Evolutionary conservation across 1,284 basidiomycete species (phyloP), one percentile per base, ranked within the genome.

Genomic region (Ustilago crameri): DNA sequence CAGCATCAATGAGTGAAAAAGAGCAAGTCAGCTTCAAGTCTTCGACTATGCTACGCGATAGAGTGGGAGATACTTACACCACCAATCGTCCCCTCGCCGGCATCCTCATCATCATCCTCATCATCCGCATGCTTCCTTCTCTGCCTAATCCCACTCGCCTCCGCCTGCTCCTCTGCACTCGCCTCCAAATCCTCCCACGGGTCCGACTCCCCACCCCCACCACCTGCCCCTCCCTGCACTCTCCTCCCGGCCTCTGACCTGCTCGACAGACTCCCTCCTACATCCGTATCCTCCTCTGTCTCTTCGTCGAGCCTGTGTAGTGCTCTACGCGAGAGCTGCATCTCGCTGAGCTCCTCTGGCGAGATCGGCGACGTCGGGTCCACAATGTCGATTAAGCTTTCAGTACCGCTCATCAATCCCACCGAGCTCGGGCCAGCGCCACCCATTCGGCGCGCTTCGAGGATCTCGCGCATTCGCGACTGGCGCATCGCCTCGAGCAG

Each of bases 231-330:
- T 41, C 8, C 49, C 49, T 18, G 22, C 40, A 15, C 44, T 26
- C 14, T 23, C 27, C 15, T 10, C 24, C 15, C 41, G 45, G 27
- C 32, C 17, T 46, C 41, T 15, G 51, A 12, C 22, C 56, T 10
- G 38, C 57, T 59, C 17, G 42, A 34, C 26, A 56, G 40, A n/a
- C 63, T 24, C 14, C 45, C 44, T 2, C 49, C 68, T 0, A 75
- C 63, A 22, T 80, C 78, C 9, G 78, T 80, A 38, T 80, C 78
- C 34, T 80, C 78, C 47, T 80, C 78, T 12, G 78, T 80, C 60
- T 80, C 78, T 43, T 80, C 78, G 40, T 80, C 78, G 18, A 80
- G 51, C 43, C 78, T 45, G 20, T 74, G 76, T 34, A 80, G 46
- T 17, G 78, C 74, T 20, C 78, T 56, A 26, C 74, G 63, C 37